These are phyloP conservation scores for Physocladia obscura DNA, from an alignment of 192 early-diverging fungal genomes.

Conservation along the genomic window DNA sequence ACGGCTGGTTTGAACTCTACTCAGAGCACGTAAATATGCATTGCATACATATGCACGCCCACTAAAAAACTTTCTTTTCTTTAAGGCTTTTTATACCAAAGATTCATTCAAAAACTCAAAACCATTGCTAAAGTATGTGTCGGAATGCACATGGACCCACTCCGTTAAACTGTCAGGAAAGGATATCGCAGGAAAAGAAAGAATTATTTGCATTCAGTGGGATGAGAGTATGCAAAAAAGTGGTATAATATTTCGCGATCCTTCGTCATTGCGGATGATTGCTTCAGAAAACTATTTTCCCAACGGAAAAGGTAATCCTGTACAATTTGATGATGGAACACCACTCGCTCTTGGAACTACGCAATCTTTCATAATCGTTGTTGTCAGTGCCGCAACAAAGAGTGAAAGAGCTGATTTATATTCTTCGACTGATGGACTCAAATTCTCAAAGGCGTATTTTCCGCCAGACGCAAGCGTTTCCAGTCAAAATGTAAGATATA, in stretches of 20 bases:
- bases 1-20: slow-evolving; percentile 28
- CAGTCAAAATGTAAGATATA: slow-evolving; percentile 22
- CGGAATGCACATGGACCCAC: slow-evolving; percentile 73
- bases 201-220: slow-evolving; percentile 69
- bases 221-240: slow-evolving; percentile 27
- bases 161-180: slow-evolving; percentile 52
- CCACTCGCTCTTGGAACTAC: slow-evolving; percentile 73
- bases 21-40: slow-evolving; percentile 10
- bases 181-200: slow-evolving; percentile 34
- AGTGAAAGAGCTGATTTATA: slow-evolving; percentile 64
- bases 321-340: slow-evolving; percentile 30
- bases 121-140: slow-evolving; percentile 55
- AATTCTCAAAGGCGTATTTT: slow-evolving; percentile 63
- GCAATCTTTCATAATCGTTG: slow-evolving; percentile 71
- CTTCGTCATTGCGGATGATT: slow-evolving; percentile 51
- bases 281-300: slow-evolving; percentile 72
- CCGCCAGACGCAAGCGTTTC: slow-evolving; percentile 26
- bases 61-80: background rate
- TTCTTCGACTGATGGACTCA: slow-evolving; percentile 64
- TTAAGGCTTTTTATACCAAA: slow-evolving; percentile 40
- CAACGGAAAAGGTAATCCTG: slow-evolving; percentile 30
- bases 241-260: slow-evolving; percentile 26
- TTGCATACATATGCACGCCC: background rate
- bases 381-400: slow-evolving; percentile 27
- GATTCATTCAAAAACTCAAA: slow-evolving; percentile 67